These are phyloP conservation scores for Zelonia costaricensis DNA, from an alignment of 208 protist genomes.

Conservation along the genomic window DNA sequence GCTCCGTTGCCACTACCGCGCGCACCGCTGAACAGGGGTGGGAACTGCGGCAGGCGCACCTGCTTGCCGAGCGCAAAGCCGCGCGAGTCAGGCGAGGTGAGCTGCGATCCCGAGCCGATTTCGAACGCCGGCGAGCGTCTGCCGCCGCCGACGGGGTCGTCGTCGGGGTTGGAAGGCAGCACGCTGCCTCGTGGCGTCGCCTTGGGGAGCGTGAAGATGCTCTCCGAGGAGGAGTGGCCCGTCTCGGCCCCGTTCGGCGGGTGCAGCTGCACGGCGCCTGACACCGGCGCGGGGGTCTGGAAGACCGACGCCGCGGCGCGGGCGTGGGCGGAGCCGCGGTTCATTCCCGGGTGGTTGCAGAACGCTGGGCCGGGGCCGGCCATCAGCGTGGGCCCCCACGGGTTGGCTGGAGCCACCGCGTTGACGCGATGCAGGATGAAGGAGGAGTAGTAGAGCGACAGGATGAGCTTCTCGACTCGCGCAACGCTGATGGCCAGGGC, in stretches of 20 bases:
- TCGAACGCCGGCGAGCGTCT: no score
- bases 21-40: constrained; percentile 1
- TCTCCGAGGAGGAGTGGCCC: constrained; percentile 9
- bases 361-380: not conserved
- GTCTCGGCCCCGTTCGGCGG: not conserved
- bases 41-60: constrained; percentile 14
- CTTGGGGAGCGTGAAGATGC: constrained; percentile 7
- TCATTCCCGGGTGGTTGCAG: not conserved
- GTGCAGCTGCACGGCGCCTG: not conserved
- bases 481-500: constrained; percentile 8
- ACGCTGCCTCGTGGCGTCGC: constrained; percentile 3
- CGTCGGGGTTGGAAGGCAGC: not conserved
- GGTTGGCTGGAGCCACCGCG: not conserved
- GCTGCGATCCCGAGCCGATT: no score
- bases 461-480: constrained; percentile 23
- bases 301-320: not conserved
- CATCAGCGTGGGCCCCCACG: not conserved
- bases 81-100: constrained; percentile 3
- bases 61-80: not conserved
- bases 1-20: not conserved
- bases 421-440: constrained; percentile 15
- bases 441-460: constrained; percentile 31
- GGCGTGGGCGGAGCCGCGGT: not conserved
- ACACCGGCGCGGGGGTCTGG: not conserved
- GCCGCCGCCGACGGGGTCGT: not conserved